A percentile compares a stretch with the other conserved stretches of the same genome.
phyloP scores from a whole-genome alignment of 805 yeast genomes.

The Yamadazyma endophytica region DNA sequence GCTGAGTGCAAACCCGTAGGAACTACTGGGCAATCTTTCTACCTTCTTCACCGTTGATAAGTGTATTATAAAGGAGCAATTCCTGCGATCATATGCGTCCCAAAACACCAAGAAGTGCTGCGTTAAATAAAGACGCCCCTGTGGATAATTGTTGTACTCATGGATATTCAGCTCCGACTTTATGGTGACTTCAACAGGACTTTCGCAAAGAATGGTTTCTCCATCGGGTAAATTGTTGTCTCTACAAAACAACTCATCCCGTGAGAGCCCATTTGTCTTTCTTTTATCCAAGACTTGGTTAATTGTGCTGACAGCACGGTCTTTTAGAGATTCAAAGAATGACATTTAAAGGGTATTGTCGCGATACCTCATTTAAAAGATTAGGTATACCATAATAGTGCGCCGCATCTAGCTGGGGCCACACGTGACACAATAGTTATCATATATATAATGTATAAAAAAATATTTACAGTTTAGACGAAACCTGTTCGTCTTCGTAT shows the following conservation, averaged over 20 bases:
- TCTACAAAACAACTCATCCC: conserved; percentile 66
- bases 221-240: conserved; percentile 69
- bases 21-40: conserved; percentile 74
- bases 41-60: conserved; percentile 77
- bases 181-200: conserved; percentile 54
- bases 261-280: conserved; percentile 43
- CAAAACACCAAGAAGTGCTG: conserved; percentile 72
- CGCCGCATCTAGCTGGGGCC: too few relatives aligned
- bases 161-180: conserved; percentile 16
- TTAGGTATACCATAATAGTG: too few relatives aligned
- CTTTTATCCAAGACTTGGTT: conserved; percentile 42
- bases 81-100: conserved; percentile 63
- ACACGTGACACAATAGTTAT: too few relatives aligned
- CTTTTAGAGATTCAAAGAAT: conserved; percentile 45
- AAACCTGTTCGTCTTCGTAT: conserved; percentile 7
- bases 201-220: conserved; percentile 62
- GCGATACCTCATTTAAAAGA: too few relatives aligned
- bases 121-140: conserved; percentile 67
- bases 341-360: conserved; percentile 34
- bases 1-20: conserved; percentile 75
- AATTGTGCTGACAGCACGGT: conserved; percentile 43
- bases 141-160: conserved; percentile 30
- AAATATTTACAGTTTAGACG: too few relatives aligned
- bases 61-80: conserved; percentile 68
- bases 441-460: too few relatives aligned